phyloP scores from a whole-genome alignment of 495 filamentous ascomycete genomes.

The Friedmanniomyces simplex region DNA sequence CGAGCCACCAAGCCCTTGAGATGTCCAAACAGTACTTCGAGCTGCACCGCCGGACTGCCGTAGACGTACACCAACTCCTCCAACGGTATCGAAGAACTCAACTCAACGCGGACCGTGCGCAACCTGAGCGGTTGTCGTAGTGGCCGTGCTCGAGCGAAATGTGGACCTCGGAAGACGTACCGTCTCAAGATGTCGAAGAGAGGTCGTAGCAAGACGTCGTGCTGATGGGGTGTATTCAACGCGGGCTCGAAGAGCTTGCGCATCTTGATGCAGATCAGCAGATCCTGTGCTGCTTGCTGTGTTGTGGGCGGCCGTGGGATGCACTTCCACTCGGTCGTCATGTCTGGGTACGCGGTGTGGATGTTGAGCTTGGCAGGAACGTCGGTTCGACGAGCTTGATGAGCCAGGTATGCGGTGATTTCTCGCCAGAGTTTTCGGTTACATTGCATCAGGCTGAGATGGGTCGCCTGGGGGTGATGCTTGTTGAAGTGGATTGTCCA shows the following conservation, averaged over 20 bases:
- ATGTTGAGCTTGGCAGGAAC: background rate
- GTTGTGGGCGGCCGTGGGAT: background rate
- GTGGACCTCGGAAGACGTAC: background rate
- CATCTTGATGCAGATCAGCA: background rate
- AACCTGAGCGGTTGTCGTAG: background rate
- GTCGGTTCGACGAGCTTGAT: background rate
- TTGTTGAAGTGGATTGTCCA: background rate
- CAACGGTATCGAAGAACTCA: background rate
- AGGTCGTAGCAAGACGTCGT: background rate
- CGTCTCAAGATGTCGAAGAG: background rate
- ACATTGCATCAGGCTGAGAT: background rate
- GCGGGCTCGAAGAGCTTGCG: background rate
- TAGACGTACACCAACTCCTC: slow-evolving; percentile 1
- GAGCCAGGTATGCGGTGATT: background rate
- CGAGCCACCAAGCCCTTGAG: background rate
- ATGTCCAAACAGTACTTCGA: background rate
- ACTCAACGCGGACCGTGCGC: background rate
- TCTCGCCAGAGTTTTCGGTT: background rate
- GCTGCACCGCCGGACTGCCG: background rate
- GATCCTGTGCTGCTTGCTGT: background rate
- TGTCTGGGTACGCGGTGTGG: background rate
- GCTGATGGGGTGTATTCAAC: background rate
- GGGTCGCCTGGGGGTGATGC: background rate
- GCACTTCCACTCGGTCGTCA: background rate
- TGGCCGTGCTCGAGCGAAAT: background rate